phyloP scores from a whole-genome alignment of 140 eudicot species.

The Flaveria floridana region DNA sequence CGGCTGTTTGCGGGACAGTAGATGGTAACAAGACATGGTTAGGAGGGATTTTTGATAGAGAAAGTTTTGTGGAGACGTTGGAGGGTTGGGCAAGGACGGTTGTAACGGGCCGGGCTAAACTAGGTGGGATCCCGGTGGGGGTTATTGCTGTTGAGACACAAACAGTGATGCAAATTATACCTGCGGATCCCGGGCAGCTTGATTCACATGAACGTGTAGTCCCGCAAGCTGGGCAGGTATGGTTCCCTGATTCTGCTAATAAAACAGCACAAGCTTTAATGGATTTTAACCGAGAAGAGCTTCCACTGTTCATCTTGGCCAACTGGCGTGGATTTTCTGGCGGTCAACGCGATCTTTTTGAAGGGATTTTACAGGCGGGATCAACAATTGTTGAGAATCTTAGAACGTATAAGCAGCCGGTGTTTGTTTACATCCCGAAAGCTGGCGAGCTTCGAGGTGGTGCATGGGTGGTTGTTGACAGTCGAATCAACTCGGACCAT shows the following conservation, averaged over 20 bases:
- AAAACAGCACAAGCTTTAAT: constrained; percentile 97
- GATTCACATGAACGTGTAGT: constrained; percentile 98
- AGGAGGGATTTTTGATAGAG: constrained; percentile 81
- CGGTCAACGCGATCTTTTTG: constrained; percentile 98
- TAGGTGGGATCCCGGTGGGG: constrained; percentile 96
- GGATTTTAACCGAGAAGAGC: constrained; percentile 95
- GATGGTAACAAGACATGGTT: constrained; percentile 67
- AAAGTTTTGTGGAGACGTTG: constrained; percentile 87
- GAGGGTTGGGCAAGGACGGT: constrained; percentile 99
- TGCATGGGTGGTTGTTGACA: constrained; percentile 97
- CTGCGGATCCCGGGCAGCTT: constrained; percentile 99
- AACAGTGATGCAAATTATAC: constrained; percentile 94
- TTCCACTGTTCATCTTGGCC: constrained; percentile 90
- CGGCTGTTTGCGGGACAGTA: constrained; percentile 67
- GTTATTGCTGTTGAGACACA: constrained; percentile 93
- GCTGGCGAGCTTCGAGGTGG: constrained; percentile 98
- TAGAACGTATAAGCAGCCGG: constrained; percentile 85
- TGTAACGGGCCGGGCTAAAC: constrained; percentile 94
- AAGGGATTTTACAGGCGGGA: constrained; percentile 98
- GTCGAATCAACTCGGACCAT: constrained; percentile 83
- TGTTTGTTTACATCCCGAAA: constrained; percentile 90
- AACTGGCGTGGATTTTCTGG: constrained; percentile 99
- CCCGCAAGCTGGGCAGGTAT: constrained; percentile 99
- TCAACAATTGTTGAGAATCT: constrained; percentile 94
- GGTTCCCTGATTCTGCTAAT: constrained; percentile 97